These are phyloP conservation scores for Calocera viscosa DNA, from an alignment of 768 basidiomycete species.

Conservation along the genomic window DNA sequence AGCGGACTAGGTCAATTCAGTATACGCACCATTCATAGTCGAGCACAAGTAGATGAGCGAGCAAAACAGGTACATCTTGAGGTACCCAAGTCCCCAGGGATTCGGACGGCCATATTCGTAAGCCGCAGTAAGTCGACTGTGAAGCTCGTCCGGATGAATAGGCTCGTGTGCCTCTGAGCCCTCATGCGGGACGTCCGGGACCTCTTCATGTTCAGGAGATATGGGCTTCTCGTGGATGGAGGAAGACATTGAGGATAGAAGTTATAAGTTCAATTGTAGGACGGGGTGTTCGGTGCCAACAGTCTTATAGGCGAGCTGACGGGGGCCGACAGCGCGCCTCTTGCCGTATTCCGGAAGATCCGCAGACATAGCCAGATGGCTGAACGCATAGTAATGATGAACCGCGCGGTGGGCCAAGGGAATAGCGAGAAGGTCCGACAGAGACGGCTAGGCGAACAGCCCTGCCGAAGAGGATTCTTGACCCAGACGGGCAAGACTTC, in stretches of 20 bases:
- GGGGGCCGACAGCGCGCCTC: neutral
- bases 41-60: neutral
- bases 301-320: neutral
- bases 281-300: neutral
- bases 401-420: no score
- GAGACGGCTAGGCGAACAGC: no score
- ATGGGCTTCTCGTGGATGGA: neutral
- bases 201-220: neutral
- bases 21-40: conserved; percentile 3
- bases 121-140: neutral
- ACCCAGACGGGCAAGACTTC: no score
- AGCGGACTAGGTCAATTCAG: neutral
- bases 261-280: neutral
- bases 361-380: neutral
- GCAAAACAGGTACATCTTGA: neutral
- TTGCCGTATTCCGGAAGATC: neutral
- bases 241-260: neutral
- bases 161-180: neutral
- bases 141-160: neutral
- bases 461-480: no score
- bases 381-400: no score
- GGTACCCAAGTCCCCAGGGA: neutral
- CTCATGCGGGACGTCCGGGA: neutral
- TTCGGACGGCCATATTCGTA: neutral
- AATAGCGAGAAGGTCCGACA: no score